These are phyloP conservation scores for Arthrobotrys sphaeroides DNA, from an alignment of 2,329 filamentous ascomycete species.

Conservation along the genomic window DNA sequence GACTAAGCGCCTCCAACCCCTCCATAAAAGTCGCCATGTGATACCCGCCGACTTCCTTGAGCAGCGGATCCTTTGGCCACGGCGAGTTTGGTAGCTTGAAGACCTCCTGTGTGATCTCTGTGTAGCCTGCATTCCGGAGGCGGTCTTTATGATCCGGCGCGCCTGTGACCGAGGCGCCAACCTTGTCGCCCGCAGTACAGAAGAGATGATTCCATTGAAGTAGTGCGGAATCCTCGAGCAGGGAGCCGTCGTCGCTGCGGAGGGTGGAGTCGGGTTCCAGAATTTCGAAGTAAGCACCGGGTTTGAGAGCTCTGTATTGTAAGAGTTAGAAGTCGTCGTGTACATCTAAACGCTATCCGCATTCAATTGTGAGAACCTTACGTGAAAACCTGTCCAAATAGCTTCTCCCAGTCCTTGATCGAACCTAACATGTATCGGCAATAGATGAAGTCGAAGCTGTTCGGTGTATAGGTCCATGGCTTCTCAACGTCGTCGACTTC, in stretches of 20 bases:
- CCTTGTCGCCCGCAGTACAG: conserved; percentile 57
- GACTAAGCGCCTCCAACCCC: conserved; percentile 66
- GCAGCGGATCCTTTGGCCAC: conserved; percentile 65
- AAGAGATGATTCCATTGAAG: conserved; percentile 59
- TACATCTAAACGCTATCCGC: too few species aligned
- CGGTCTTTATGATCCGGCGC: conserved; percentile 49
- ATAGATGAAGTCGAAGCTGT: conserved; percentile 59
- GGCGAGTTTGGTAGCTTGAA: conserved; percentile 65
- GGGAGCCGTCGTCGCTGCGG: conserved; percentile 45
- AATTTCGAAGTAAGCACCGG: conserved; percentile 53
- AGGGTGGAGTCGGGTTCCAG: conserved; percentile 51
- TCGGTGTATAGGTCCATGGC: conserved; percentile 56
- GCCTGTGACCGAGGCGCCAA: conserved; percentile 58
- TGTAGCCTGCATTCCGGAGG: conserved; percentile 61
- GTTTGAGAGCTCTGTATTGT: conserved; percentile 26
- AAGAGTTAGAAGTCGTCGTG: too few species aligned
- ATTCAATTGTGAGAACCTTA: conserved; percentile 49
- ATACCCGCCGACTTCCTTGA: conserved; percentile 63
- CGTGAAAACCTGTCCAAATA: conserved; percentile 64
- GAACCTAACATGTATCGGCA: conserved; percentile 67
- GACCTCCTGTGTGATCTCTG: conserved; percentile 61
- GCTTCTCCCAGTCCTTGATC: conserved; percentile 67
- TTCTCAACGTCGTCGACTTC: conserved; percentile 57
- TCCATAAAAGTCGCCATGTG: conserved; percentile 61
- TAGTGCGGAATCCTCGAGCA: conserved; percentile 56